Evolutionary conservation across 805 yeast species (phyloP).

Genomic region (Myxozyma sirexii): DNA sequence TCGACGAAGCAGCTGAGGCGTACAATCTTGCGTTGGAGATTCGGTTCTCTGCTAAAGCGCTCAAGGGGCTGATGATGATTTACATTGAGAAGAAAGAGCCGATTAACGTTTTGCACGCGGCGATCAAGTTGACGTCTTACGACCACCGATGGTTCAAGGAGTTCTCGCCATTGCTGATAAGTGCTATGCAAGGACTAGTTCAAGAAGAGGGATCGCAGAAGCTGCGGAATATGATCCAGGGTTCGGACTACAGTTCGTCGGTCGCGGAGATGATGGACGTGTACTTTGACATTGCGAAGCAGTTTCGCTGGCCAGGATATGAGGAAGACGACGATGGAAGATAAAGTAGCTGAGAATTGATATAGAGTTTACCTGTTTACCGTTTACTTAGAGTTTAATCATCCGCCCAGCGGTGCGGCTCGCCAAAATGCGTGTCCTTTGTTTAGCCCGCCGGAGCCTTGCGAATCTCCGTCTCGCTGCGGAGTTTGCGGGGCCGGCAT

Average conservation of each 20-base stretch:
- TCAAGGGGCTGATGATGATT: slow-evolving; percentile 70
- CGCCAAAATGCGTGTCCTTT: too few species aligned
- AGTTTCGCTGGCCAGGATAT: slow-evolving; percentile 50
- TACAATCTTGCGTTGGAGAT: slow-evolving; percentile 69
- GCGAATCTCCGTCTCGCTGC: too few species aligned
- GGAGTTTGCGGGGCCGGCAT: too few species aligned
- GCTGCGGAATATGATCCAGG: slow-evolving; percentile 59
- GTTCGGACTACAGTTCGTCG: slow-evolving; percentile 64
- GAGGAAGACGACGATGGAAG: slow-evolving; percentile 39
- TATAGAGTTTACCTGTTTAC: background rate
- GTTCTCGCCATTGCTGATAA: slow-evolving; percentile 33
- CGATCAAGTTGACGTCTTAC: slow-evolving; percentile 90
- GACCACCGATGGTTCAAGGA: slow-evolving; percentile 97
- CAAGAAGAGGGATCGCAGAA: slow-evolving; percentile 34
- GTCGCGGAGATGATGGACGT: slow-evolving; percentile 60
- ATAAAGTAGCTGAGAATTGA: background rate
- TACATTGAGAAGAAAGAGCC: slow-evolving; percentile 49
- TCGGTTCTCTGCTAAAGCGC: slow-evolving; percentile 79
- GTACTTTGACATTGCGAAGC: slow-evolving; percentile 52
- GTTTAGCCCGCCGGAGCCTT: too few species aligned
- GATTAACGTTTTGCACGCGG: slow-evolving; percentile 62
- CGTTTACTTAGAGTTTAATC: too few species aligned
- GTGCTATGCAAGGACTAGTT: slow-evolving; percentile 25
- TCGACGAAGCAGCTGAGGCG: slow-evolving; percentile 84
- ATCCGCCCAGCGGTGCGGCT: too few species aligned